phyloP scores from a whole-genome alignment of 177 flowering plant genomes.

The Vitis hybrid region DNA sequence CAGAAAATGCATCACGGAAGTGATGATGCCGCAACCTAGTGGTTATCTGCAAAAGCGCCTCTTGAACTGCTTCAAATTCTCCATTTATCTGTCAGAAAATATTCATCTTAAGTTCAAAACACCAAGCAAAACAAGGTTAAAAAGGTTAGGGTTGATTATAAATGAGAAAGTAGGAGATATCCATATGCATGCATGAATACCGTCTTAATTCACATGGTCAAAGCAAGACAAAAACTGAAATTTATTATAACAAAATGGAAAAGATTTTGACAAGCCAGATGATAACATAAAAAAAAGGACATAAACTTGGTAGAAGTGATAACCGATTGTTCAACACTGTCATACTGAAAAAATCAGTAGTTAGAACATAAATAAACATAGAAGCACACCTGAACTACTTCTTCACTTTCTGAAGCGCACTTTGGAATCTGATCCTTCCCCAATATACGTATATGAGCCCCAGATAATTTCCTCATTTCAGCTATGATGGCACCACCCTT shows the following conservation, averaged over 20 bases:
- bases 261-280: too few species aligned
- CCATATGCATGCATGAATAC: neutral
- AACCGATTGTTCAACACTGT: neutral
- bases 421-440: conserved; percentile 83
- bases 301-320: neutral
- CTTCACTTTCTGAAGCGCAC: conserved; percentile 77
- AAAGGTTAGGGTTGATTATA: too few species aligned
- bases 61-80: conserved; percentile 81
- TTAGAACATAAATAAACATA: neutral
- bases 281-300: neutral
- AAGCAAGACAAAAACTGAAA: neutral
- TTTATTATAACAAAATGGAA: too few species aligned
- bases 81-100: conserved; percentile 62
- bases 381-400: conserved; percentile 78
- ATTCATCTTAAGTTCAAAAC: too few species aligned
- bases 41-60: conserved; percentile 89
- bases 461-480: conserved; percentile 82
- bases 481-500: conserved; percentile 86
- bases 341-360: neutral
- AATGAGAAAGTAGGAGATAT: too few species aligned
- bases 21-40: conserved; percentile 62
- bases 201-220: neutral
- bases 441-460: conserved; percentile 82
- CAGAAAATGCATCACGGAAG: conserved; percentile 68
- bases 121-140: too few species aligned